A percentile compares a stretch with the other conserved stretches of the same genome.
phyloP scores from a whole-genome alignment of 495 filamentous ascomycete species.

The Penicillium flavigenum region DNA sequence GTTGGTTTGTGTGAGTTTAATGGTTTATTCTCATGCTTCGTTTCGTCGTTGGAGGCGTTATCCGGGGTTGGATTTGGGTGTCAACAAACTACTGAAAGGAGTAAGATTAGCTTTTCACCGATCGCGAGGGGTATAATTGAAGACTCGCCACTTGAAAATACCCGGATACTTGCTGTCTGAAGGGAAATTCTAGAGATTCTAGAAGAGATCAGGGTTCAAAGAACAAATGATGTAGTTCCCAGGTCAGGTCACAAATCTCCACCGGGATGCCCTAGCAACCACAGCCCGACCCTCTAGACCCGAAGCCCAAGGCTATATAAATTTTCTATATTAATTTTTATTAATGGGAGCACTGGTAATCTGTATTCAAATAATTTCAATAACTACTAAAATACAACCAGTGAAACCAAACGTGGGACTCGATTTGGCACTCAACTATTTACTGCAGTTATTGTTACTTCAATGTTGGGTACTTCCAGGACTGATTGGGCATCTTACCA shows the following conservation, averaged over 20 bases:
- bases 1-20: conserved; percentile 1
- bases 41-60: conserved; percentile 11
- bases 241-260: conserved; percentile 26
- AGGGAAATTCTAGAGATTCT: conserved; percentile 10
- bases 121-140: not conserved
- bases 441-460: not conserved
- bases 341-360: not conserved
- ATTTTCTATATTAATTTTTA: not conserved
- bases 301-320: not conserved
- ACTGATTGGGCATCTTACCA: not conserved
- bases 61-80: conserved; percentile 21
- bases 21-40: conserved; percentile 16
- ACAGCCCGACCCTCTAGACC: conserved; percentile 28
- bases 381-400: not conserved
- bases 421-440: not conserved
- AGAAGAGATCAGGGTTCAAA: conserved; percentile 9
- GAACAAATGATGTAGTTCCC: conserved; percentile 22
- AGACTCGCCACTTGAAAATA: conserved; percentile 1
- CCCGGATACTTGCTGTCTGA: not conserved
- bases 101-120: conserved; percentile 24
- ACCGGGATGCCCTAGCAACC: conserved; percentile 44
- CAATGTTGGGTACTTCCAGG: not conserved
- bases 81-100: conserved; percentile 46
- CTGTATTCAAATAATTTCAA: not conserved
- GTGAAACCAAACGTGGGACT: not conserved